These are phyloP conservation scores for Cytospora piceicola DNA, from an alignment of 2,329 filamentous ascomycete genomes.

Conservation along the genomic window DNA sequence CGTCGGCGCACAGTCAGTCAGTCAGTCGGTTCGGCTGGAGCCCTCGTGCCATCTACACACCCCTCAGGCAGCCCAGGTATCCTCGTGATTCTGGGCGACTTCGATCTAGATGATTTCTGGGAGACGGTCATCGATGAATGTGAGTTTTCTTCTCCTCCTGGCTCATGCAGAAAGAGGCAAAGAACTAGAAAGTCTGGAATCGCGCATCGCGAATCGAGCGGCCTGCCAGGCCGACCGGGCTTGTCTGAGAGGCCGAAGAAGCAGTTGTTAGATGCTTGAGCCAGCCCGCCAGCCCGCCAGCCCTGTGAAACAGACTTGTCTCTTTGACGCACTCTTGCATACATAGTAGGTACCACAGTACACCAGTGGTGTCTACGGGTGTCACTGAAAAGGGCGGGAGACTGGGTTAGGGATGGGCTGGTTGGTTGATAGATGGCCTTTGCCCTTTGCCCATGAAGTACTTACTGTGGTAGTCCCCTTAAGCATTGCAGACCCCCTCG, in stretches of 20 bases:
- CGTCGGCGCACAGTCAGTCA: not conserved
- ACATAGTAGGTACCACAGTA: too few species aligned
- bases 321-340: not conserved
- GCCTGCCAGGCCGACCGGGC: too few species aligned
- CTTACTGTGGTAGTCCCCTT: not conserved
- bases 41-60: too few species aligned
- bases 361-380: not conserved
- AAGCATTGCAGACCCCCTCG: constrained; percentile 1
- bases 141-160: constrained; percentile 7
- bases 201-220: too few species aligned
- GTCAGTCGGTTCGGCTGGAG: constrained; percentile 1
- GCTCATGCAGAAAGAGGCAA: constrained; percentile 11
- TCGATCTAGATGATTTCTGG: not conserved
- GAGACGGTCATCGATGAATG: too few species aligned
- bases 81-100: not conserved
- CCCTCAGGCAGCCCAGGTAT: too few species aligned
- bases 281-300: not conserved
- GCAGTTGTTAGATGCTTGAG: not conserved
- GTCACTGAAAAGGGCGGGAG: not conserved
- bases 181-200: not conserved
- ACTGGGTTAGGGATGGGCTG: not conserved
- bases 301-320: not conserved
- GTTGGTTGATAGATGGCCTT: not conserved
- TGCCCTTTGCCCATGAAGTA: not conserved
- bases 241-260: too few species aligned